A percentile compares a stretch with the other conserved stretches of the same genome.
These are phyloP conservation scores for Vaccinium vitisidaea DNA, from an alignment of 148 eudicot genomes.

Conservation along the genomic window DNA sequence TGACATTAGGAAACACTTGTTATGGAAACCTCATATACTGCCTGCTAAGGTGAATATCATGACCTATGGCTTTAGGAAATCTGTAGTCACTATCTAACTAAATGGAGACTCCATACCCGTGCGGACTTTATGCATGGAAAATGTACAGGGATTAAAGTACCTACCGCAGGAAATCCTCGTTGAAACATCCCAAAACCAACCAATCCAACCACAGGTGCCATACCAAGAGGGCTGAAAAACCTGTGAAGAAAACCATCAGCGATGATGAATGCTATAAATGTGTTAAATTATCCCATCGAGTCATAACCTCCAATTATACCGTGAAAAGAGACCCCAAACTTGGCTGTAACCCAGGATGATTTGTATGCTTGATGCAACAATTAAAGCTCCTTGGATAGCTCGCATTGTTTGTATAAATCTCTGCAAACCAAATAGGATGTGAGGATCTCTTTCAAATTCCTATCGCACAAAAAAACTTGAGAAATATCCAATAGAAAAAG, in stretches of 20 bases:
- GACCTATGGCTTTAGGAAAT: not conserved
- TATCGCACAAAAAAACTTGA: not conserved
- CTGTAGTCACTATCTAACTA: not conserved
- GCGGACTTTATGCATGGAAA: not conserved
- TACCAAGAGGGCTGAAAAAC: conserved; percentile 98
- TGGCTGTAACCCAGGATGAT: conserved; percentile 95
- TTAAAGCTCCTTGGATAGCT: conserved; percentile 97
- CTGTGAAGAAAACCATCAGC: conserved; percentile 36
- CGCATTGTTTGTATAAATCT: conserved; percentile 95
- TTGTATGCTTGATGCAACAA: conserved; percentile 91
- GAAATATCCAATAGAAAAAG: not conserved
- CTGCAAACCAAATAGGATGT: conserved; percentile 39
- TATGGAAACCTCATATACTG: not conserved
- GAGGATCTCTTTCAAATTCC: conserved; percentile 10
- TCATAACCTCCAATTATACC: conserved; percentile 43
- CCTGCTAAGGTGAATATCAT: not conserved
- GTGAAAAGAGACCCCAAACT: conserved; percentile 96
- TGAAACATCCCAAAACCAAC: conserved; percentile 94
- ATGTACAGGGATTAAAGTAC: conserved; percentile 16
- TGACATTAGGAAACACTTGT: not conserved
- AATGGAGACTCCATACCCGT: not conserved
- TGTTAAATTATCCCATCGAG: not conserved
- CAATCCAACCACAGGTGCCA: conserved; percentile 99
- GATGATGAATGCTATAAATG: not conserved
- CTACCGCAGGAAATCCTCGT: conserved; percentile 91